A percentile compares a stretch with the other conserved stretches of the same genome.
Evolutionary conservation across 1,139 yeast species (phyloP).

Genomic region (Lizanozyma gosingica): DNA sequence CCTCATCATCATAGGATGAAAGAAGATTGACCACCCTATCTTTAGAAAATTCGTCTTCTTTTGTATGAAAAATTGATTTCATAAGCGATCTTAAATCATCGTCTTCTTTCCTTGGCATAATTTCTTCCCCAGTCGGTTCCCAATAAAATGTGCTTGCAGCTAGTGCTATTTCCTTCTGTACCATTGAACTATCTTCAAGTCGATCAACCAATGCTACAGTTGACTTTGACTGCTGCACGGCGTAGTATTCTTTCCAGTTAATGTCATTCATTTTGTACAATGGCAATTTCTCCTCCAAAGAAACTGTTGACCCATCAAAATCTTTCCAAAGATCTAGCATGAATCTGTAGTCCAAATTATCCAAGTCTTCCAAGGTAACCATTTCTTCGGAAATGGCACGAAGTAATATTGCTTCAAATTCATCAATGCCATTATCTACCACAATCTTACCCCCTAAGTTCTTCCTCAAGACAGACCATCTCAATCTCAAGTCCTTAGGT

Average conservation of each 20-base stretch:
- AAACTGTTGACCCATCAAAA: constrained; percentile 21
- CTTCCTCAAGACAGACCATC: constrained; percentile 18
- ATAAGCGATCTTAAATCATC: constrained; percentile 23
- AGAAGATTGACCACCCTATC: constrained; percentile 19
- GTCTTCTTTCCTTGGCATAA: constrained; percentile 11
- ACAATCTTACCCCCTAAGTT: constrained; percentile 19
- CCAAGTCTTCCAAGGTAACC: constrained; percentile 16
- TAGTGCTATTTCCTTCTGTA: constrained; percentile 30
- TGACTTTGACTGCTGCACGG: constrained; percentile 9
- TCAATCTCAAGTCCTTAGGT: constrained; percentile 11
- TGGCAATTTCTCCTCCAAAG: constrained; percentile 23
- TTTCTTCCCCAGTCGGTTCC: constrained; percentile 4
- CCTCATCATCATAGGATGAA: constrained; percentile 16
- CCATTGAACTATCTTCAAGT: constrained; percentile 33
- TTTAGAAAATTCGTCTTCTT: constrained; percentile 22
- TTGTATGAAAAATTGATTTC: constrained; percentile 29
- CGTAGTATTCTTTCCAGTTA: constrained; percentile 19
- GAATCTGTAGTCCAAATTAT: constrained; percentile 23
- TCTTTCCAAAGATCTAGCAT: constrained; percentile 34
- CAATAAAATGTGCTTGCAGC: constrained; percentile 19
- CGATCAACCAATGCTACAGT: constrained; percentile 20
- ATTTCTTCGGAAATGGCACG: not conserved
- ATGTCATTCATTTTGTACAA: constrained; percentile 17
- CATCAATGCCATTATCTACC: constrained; percentile 16
- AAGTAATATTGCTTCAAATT: constrained; percentile 9